phyloP scores from a whole-genome alignment of 441 rosid species.

The Gossypium trilobum region DNA sequence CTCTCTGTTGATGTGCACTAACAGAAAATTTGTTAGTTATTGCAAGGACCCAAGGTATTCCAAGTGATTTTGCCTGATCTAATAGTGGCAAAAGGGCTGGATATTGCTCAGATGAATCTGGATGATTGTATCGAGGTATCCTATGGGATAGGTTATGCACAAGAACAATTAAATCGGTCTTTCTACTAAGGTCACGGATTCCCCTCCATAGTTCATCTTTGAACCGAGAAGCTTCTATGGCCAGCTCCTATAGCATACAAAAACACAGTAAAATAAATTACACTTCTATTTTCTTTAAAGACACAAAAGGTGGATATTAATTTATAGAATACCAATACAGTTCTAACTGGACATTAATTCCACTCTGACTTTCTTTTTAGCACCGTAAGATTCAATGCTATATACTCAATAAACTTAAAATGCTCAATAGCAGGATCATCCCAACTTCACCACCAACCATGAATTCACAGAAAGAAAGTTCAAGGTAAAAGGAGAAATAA shows the following conservation, averaged over 20 bases:
- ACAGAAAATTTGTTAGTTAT: conserved; percentile 94
- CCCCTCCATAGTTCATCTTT: conserved; percentile 94
- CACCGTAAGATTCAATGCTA: neutral
- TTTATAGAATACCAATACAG: neutral
- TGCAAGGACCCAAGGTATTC: conserved; percentile 95
- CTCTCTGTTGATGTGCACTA: conserved; percentile 88
- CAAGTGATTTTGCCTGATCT: conserved; percentile 82
- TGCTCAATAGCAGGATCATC: neutral
- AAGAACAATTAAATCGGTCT: conserved; percentile 76
- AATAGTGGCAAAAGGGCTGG: conserved; percentile 74
- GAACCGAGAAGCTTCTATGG: conserved; percentile 55
- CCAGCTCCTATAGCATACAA: conserved; percentile 47
- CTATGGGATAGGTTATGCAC: conserved; percentile 91
- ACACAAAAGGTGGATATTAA: neutral
- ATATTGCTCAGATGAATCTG: conserved; percentile 40
- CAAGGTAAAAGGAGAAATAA: neutral
- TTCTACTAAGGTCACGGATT: conserved; percentile 59
- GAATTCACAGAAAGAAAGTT: neutral
- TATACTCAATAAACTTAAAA: neutral
- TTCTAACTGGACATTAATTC: neutral
- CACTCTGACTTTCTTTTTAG: neutral
- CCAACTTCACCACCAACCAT: neutral
- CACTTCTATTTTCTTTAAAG: neutral
- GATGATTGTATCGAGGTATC: conserved; percentile 55
- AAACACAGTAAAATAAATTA: neutral